These are phyloP conservation scores for Wallacemonas collosoma DNA, from an alignment of 208 protist species.

Conservation along the genomic window DNA sequence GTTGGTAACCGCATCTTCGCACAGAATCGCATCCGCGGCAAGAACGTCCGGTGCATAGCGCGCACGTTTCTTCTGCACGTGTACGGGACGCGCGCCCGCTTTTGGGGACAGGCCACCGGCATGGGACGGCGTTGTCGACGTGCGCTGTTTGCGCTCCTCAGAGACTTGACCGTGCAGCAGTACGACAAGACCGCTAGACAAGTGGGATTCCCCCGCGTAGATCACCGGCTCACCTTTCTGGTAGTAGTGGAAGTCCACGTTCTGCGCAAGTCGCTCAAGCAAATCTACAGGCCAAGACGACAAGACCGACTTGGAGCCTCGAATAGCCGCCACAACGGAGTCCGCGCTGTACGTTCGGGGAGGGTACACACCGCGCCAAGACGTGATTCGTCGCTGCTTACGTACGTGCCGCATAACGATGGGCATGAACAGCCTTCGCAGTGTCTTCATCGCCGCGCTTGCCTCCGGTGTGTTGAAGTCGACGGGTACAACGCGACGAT, in stretches of 20 bases:
- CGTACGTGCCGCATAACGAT: conserved; percentile 53
- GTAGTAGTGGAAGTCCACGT: conserved; percentile 57
- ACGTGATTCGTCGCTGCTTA: conserved; percentile 33
- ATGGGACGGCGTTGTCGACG: not conserved
- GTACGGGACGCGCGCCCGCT: conserved; percentile 33
- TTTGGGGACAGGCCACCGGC: not conserved
- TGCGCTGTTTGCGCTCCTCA: conserved; percentile 34
- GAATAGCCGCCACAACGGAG: conserved; percentile 66
- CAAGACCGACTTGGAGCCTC: conserved; percentile 54
- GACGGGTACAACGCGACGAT: conserved; percentile 12
- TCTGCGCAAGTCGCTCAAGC: conserved; percentile 49
- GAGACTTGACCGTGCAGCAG: conserved; percentile 78
- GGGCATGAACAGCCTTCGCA: conserved; percentile 59
- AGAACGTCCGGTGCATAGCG: conserved; percentile 60
- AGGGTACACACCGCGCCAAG: conserved; percentile 43
- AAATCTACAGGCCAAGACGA: conserved; percentile 64
- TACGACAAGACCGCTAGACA: conserved; percentile 79
- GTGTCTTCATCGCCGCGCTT: conserved; percentile 39
- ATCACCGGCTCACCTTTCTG: conserved; percentile 63
- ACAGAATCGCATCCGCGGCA: conserved; percentile 73
- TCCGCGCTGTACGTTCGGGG: conserved; percentile 63
- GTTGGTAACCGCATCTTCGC: conserved; percentile 70
- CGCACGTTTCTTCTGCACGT: conserved; percentile 32
- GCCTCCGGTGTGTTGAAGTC: conserved; percentile 49
- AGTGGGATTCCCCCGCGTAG: conserved; percentile 78